Base-by-base conservation (phyloP, 371 early-diverging fungal species). In the Nematocida ironsii region DNA sequence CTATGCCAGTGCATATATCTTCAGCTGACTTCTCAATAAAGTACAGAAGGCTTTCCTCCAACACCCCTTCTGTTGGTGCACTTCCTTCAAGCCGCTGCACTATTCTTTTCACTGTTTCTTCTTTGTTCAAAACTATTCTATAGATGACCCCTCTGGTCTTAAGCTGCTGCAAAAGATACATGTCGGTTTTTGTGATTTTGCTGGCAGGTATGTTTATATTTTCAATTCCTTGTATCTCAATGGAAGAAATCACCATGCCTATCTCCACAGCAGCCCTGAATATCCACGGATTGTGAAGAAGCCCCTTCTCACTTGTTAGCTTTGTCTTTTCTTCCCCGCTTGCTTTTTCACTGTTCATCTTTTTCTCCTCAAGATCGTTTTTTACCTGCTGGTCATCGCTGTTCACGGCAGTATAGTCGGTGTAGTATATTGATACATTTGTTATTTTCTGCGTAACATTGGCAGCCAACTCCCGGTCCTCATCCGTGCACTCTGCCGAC, bases 221-320 rank as follows among this genome's bases (percentile, higher is more conserved):
- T 9, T 16, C 40, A 5, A 6, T 62, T 13, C 62, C 62, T 23
- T 23, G 42, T 18, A 68, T 68, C 25, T 25, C 33, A 9, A 64
- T 56, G 25, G 74, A 44, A 39, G 57, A 72, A 11, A 62, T 58
- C 6, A 50, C 60, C 66, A 75, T 68, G 25, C 76, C 76, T 25
- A 64, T 50, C 25, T 75, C 76, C n/a, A 75, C 42, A 5, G 76
- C 76, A n/a, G 18, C 33, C 39, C 56, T 64, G 33, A 33, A 39
- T 45, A 75, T 27, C 76, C 76, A 75, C n/a, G 76, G 76, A 48
- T 75, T 69, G 13, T 64, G 23, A 5, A 66, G 16, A 20, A 75
- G 64, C 5, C 72, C 72, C 1, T 48, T 68, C 20, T 50, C 33
- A n/a, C 40, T 45, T 7, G 25, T 6, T 3, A 27, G 11, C 23